These are phyloP conservation scores for Metarhizium brunneum DNA, from an alignment of 2,329 filamentous ascomycete species.

Conservation along the genomic window DNA sequence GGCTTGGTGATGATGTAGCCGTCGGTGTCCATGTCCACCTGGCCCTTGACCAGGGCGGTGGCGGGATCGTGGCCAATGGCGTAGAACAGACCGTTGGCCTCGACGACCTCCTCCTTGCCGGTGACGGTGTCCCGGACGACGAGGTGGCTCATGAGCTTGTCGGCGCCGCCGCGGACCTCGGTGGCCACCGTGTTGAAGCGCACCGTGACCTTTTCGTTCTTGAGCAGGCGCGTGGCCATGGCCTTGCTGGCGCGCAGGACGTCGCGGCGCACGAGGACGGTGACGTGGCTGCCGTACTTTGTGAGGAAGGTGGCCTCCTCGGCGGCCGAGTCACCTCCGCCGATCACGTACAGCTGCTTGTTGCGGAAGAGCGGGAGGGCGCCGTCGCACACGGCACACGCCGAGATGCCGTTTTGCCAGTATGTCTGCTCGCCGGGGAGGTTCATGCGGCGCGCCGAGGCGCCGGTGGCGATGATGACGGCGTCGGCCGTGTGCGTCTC, in stretches of 20 bases:
- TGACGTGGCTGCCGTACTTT: constrained; percentile 94
- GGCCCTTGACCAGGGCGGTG: constrained; percentile 79
- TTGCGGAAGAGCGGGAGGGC: constrained; percentile 96
- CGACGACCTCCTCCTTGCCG: constrained; percentile 71
- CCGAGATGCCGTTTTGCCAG: constrained; percentile 95
- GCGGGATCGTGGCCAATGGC: constrained; percentile 95
- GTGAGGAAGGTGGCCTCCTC: constrained; percentile 97
- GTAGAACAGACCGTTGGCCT: constrained; percentile 92
- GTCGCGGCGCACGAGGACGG: constrained; percentile 83
- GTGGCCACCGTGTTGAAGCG: constrained; percentile 73
- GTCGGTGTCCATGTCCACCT: constrained; percentile 80
- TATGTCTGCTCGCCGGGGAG: constrained; percentile 86
- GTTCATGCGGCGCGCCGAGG: constrained; percentile 75
- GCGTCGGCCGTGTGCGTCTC: constrained; percentile 82
- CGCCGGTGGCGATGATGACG: constrained; percentile 90
- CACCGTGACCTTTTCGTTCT: constrained; percentile 84
- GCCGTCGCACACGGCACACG: constrained; percentile 95
- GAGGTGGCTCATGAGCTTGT: constrained; percentile 81
- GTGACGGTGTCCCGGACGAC: constrained; percentile 71
- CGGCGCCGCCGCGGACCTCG: constrained; percentile 77
- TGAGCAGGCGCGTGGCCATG: constrained; percentile 78
- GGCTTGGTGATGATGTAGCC: constrained; percentile 86
- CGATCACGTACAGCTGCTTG: constrained; percentile 91
- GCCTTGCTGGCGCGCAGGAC: constrained; percentile 80
- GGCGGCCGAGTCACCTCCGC: constrained; percentile 91